Evolutionary conservation across 1,284 basidiomycete genomes (phyloP).

Genomic region (Somion occarium): DNA sequence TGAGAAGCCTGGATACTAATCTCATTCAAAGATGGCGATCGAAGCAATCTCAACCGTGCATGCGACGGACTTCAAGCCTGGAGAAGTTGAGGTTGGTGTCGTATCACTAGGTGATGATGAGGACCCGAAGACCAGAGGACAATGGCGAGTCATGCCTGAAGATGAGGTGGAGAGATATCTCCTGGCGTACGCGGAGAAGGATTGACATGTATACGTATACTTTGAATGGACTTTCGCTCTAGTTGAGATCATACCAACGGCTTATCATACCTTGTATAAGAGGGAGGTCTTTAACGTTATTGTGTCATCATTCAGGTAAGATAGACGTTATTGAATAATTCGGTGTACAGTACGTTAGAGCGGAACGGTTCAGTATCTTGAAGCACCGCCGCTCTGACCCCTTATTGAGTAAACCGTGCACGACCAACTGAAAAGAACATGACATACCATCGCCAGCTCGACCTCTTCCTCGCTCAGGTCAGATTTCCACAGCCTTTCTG

Average conservation of each 20-base stretch:
- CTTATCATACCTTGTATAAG: too few relatives aligned
- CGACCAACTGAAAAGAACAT: not conserved
- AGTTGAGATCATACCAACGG: not conserved
- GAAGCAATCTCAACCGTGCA: constrained; percentile 91
- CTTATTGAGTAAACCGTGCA: not conserved
- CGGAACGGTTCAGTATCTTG: constrained; percentile 34
- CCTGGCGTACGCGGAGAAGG: constrained; percentile 91
- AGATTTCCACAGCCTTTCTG: constrained; percentile 61
- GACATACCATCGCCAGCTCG: constrained; percentile 72
- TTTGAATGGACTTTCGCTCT: not conserved
- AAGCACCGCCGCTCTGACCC: constrained; percentile 69
- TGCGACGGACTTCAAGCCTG: constrained; percentile 92
- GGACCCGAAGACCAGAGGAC: constrained; percentile 57
- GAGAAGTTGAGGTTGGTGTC: constrained; percentile 85
- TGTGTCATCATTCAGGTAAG: too few relatives aligned
- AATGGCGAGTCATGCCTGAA: constrained; percentile 82
- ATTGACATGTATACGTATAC: constrained; percentile 36
- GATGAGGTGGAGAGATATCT: constrained; percentile 84
- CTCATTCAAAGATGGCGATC: constrained; percentile 76
- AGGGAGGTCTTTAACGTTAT: too few relatives aligned
- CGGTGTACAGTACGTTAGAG: too few relatives aligned
- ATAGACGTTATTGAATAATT: too few relatives aligned
- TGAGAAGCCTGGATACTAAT: not conserved
- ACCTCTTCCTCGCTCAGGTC: constrained; percentile 68
- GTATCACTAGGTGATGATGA: constrained; percentile 73